phyloP scores from a whole-genome alignment of 306 rosid genomes.

The Cucurbita argyrosperma region DNA sequence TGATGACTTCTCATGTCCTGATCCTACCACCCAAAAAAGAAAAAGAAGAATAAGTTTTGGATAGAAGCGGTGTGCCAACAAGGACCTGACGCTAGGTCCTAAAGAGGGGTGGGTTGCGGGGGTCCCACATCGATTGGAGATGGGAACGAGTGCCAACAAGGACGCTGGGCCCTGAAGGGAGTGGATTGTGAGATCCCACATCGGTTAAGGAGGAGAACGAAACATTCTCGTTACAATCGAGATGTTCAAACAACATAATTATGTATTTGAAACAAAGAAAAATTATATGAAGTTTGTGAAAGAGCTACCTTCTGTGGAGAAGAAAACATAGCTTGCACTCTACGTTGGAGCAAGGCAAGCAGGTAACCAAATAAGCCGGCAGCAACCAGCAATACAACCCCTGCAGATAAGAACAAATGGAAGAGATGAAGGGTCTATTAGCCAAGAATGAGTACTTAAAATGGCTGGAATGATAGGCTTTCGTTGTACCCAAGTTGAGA shows the following conservation, averaged over 20 bases:
- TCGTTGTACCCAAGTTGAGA: constrained; percentile 51
- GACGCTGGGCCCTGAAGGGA: too few species aligned
- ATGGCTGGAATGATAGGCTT: neutral
- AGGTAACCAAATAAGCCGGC: constrained; percentile 73
- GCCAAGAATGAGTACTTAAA: neutral
- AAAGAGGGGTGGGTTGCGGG: too few species aligned
- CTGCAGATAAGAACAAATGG: constrained; percentile 26
- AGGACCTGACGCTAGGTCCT: too few species aligned
- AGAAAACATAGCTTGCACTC: constrained; percentile 69
- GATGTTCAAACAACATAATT: neutral
- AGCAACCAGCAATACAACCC: constrained; percentile 55
- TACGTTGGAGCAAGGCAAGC: constrained; percentile 68
- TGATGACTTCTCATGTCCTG: constrained; percentile 43
- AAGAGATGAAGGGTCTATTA: neutral
- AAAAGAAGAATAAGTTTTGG: neutral
- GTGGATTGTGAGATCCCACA: too few species aligned
- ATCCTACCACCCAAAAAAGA: constrained; percentile 31
- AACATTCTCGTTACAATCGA: neutral
- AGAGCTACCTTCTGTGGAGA: constrained; percentile 41
- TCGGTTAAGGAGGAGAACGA: too few species aligned
- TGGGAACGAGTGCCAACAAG: too few species aligned
- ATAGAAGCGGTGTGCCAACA: too few species aligned
- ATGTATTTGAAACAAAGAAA: neutral
- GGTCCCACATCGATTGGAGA: too few species aligned
- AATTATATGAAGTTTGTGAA: neutral